Conservation (phyloP, 1,284 basidiomycete species). For the Ustilago tritici region DNA sequence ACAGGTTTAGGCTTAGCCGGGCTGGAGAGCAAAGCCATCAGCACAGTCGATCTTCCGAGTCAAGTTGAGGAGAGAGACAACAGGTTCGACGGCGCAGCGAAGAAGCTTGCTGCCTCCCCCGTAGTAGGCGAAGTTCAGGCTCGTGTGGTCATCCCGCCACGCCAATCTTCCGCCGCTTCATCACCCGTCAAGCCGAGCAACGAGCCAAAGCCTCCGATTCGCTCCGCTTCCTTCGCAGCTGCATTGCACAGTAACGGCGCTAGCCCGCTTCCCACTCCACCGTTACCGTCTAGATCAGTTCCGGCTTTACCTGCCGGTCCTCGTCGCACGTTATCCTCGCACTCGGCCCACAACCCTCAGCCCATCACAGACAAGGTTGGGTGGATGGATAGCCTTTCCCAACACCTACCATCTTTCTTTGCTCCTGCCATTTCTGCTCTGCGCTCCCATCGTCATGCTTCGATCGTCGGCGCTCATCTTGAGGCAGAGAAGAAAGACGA, state of each 20-base stretch:
- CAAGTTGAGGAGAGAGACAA: conserved; percentile 39
- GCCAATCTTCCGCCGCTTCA: conserved; percentile 20
- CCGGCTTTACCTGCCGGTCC: conserved; percentile 3
- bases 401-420: conserved; percentile 49
- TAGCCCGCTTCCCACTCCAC: neutral
- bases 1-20: conserved; percentile 26
- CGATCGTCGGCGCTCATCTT: neutral
- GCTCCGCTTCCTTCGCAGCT: conserved; percentile 14
- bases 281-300: conserved; percentile 1
- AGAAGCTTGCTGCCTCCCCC: conserved; percentile 3
- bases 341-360: neutral
- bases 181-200: neutral
- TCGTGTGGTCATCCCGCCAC: conserved; percentile 22
- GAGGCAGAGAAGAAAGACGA: neutral
- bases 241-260: neutral
- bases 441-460: conserved; percentile 19
- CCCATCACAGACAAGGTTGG: conserved; percentile 3
- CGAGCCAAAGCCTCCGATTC: conserved; percentile 6
- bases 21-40: conserved; percentile 32
- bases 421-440: conserved; percentile 35
- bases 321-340: conserved; percentile 5
- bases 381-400: conserved; percentile 50
- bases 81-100: conserved; percentile 25
- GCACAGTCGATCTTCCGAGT: conserved; percentile 45
- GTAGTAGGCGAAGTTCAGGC: conserved; percentile 10